These are phyloP conservation scores for Byssothecium circinans DNA, from an alignment of 2,329 filamentous ascomycete species.

Conservation along the genomic window DNA sequence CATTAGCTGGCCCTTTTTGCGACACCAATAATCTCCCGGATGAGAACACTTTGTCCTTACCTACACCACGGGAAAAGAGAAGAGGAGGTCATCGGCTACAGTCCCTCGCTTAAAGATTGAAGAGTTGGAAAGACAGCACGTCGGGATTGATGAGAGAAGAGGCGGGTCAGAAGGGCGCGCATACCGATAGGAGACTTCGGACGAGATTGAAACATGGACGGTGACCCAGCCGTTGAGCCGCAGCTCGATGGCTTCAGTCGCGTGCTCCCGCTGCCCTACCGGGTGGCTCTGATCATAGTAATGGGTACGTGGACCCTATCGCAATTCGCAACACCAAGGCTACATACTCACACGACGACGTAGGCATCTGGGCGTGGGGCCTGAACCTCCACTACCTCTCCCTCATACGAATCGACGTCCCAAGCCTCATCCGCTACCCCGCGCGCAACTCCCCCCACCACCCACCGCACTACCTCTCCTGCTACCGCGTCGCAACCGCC, in stretches of 20 bases:
- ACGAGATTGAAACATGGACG: constrained; percentile 60
- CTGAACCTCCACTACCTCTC: constrained; percentile 87
- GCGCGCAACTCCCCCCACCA: constrained; percentile 70
- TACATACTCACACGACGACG: constrained; percentile 6
- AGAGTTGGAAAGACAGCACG: not conserved
- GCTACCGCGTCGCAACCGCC: constrained; percentile 80
- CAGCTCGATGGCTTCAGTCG: constrained; percentile 82
- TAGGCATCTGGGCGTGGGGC: constrained; percentile 94
- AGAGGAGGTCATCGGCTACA: constrained; percentile 5
- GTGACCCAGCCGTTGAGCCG: constrained; percentile 68
- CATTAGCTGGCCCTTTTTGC: constrained; percentile 20
- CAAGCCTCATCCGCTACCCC: constrained; percentile 83
- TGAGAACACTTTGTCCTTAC: constrained; percentile 16
- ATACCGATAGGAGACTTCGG: constrained; percentile 18
- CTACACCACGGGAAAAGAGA: constrained; percentile 1
- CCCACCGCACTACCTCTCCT: constrained; percentile 74
- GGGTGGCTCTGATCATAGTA: constrained; percentile 82
- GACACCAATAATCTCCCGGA: constrained; percentile 17
- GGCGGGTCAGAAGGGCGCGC: constrained; percentile 24
- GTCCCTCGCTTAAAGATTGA: not conserved
- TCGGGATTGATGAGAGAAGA: constrained; percentile 12
- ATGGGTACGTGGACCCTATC: constrained; percentile 62
- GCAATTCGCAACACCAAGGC: not conserved
- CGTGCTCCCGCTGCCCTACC: constrained; percentile 84
- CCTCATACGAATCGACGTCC: constrained; percentile 80